A percentile compares a stretch with the other conserved stretches of the same genome.
Evolutionary conservation across 805 yeast genomes (phyloP).

Genomic region (Kodamaea sagamina): DNA sequence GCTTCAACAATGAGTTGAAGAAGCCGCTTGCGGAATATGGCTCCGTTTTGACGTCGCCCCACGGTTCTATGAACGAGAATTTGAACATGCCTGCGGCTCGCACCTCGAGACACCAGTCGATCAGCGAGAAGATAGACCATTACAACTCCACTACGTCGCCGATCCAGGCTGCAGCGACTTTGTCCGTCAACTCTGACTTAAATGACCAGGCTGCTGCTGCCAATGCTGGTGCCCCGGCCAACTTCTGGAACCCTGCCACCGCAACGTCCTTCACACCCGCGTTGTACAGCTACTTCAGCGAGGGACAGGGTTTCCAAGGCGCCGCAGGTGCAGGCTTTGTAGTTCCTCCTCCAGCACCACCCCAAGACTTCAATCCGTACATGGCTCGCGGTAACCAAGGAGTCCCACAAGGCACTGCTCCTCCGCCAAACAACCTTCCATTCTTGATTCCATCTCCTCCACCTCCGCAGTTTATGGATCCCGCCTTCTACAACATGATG

Average conservation of each 20-base stretch:
- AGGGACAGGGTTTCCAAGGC: constrained; percentile 16
- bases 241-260: constrained; percentile 68
- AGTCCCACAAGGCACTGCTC: not conserved
- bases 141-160: constrained; percentile 47
- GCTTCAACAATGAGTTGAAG: constrained; percentile 39
- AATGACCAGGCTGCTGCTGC: constrained; percentile 17
- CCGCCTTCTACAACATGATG: constrained; percentile 36
- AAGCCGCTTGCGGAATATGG: constrained; percentile 23
- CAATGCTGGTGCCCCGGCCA: constrained; percentile 26
- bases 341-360: constrained; percentile 25
- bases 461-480: constrained; percentile 41
- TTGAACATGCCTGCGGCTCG: constrained; percentile 39
- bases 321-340: constrained; percentile 9
- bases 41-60: constrained; percentile 28
- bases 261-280: constrained; percentile 60
- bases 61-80: constrained; percentile 45
- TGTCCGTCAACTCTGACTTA: constrained; percentile 33
- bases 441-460: constrained; percentile 39
- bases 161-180: constrained; percentile 43
- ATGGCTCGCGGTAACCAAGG: constrained; percentile 2
- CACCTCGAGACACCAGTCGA: constrained; percentile 50
- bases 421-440: constrained; percentile 18
- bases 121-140: constrained; percentile 63
- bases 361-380: constrained; percentile 31
- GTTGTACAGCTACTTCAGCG: constrained; percentile 30